Conservation (phyloP, 768 basidiomycete species). For the Pisolithus microcarpus region DNA sequence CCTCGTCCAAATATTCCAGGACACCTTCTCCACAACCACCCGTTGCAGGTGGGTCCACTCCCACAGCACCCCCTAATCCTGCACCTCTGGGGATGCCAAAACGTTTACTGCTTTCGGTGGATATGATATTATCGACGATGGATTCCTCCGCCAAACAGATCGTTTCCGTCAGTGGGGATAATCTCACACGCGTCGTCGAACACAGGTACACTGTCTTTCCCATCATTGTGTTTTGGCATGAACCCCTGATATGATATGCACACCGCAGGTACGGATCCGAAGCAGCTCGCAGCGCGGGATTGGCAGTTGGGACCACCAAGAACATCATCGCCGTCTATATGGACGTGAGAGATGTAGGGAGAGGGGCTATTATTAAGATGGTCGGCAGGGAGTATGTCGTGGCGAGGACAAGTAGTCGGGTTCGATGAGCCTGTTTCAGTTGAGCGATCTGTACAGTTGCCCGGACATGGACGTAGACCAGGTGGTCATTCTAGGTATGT, state of each 20-base stretch:
- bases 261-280: conserved; percentile 51
- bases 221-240: too few species aligned
- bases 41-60: background rate
- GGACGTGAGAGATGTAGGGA: conserved; percentile 65
- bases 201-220: conserved; percentile 39
- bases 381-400: conserved; percentile 54
- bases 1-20: background rate
- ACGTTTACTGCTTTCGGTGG: conserved; percentile 47
- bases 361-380: conserved; percentile 59
- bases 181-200: conserved; percentile 44
- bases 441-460: too few species aligned
- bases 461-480: background rate
- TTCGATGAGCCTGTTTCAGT: background rate
- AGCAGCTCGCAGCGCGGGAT: conserved; percentile 49
- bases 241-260: too few species aligned
- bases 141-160: conserved; percentile 51
- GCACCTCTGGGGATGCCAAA: conserved; percentile 33
- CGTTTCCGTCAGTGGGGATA: conserved; percentile 40
- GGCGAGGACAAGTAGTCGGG: conserved; percentile 24
- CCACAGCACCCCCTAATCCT: too few species aligned
- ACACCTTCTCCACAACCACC: background rate
- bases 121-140: conserved; percentile 58
- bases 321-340: conserved; percentile 75
- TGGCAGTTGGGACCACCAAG: conserved; percentile 57
- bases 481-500: too few species aligned